Evolutionary conservation across 192 early-diverging fungal species (phyloP).

Genomic region (Coemansia aciculifera): DNA sequence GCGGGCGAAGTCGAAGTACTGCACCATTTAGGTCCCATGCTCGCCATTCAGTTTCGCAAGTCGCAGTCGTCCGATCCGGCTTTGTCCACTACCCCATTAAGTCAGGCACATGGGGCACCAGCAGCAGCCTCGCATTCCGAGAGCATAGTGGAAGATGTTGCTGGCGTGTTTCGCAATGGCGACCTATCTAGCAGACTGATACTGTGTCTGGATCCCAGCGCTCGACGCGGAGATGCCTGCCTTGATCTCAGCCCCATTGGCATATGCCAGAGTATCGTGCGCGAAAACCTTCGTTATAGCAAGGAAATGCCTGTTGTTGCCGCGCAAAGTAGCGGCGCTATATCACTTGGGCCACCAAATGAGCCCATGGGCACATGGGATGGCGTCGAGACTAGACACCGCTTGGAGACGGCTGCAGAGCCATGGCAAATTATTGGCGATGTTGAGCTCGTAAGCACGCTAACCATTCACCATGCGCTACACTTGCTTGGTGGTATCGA

Average conservation of each 20-base stretch:
- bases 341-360: constrained; percentile 10
- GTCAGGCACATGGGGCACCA: constrained; percentile 7
- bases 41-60: constrained; percentile 26
- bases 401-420: constrained; percentile 19
- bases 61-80: constrained; percentile 18
- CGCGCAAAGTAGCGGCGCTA: neutral
- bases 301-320: neutral
- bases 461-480: constrained; percentile 32
- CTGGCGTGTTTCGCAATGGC: constrained; percentile 14
- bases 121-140: constrained; percentile 12
- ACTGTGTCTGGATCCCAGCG: constrained; percentile 16
- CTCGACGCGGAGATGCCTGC: constrained; percentile 8
- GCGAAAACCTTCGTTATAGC: constrained; percentile 23
- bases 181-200: constrained; percentile 23
- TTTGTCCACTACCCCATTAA: constrained; percentile 5
- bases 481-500: constrained; percentile 34
- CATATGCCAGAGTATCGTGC: constrained; percentile 36
- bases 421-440: constrained; percentile 33
- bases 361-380: neutral
- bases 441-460: constrained; percentile 17
- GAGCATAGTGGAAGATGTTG: constrained; percentile 16
- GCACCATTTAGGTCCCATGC: constrained; percentile 34
- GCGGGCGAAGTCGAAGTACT: constrained; percentile 25
- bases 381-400: constrained; percentile 13
- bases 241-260: constrained; percentile 38